Percentiles rank a stretch among this genome's conserved stretches.
These are phyloP conservation scores for Microcyclospora tardicrescens DNA, from an alignment of 2,329 filamentous ascomycete species.

Conservation along the genomic window DNA sequence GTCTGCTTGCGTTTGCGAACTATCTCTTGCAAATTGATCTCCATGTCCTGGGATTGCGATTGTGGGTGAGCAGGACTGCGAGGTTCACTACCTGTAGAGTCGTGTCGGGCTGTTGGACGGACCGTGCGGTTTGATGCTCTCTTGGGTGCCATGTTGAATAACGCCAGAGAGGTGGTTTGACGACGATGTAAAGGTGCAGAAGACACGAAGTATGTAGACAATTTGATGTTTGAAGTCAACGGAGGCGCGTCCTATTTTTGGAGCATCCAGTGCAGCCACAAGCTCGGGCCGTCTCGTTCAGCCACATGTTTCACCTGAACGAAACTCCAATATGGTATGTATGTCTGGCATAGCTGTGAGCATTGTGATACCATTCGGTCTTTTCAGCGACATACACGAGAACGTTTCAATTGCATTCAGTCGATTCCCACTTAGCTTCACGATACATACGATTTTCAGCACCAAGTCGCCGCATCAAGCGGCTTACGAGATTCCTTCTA, in stretches of 20 bases:
- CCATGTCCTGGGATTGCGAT: slow-evolving; percentile 4
- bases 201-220: background rate
- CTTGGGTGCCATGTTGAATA: slow-evolving; percentile 8
- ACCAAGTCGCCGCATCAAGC: background rate
- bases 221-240: background rate
- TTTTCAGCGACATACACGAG: too few relatives aligned
- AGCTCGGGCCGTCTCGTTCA: background rate
- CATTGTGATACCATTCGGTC: too few relatives aligned
- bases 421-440: background rate
- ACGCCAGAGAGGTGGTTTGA: background rate
- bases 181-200: background rate
- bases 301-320: background rate
- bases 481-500: background rate
- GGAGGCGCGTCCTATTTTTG: too few relatives aligned
- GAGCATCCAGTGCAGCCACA: background rate
- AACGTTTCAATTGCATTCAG: too few relatives aligned
- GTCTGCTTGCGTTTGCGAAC: background rate
- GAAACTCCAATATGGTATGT: too few relatives aligned
- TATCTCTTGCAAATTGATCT: background rate
- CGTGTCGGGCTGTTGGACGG: background rate
- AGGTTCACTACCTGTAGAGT: slow-evolving; percentile 4
- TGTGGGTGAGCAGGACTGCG: background rate
- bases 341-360: too few relatives aligned
- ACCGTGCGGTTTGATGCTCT: slow-evolving; percentile 1
- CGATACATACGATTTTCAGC: background rate